Evolutionary conservation across 371 early-diverging fungal genomes (phyloP).

Genomic region (Syncephalastrum sp.): DNA sequence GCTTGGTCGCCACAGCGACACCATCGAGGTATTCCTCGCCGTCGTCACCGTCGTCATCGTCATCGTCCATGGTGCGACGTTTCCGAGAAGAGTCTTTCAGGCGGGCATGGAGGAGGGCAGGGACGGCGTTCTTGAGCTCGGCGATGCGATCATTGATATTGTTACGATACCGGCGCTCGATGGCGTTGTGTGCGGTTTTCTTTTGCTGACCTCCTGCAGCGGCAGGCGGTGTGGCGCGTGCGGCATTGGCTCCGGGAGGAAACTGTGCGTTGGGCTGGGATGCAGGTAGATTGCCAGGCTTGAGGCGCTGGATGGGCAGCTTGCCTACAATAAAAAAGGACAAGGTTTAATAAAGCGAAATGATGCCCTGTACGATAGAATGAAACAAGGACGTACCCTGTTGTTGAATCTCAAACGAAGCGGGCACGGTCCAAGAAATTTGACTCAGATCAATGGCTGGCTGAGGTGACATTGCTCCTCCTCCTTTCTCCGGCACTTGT

Average conservation of each 20-base stretch:
- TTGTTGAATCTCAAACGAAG: background rate
- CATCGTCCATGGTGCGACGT: slow-evolving; percentile 39
- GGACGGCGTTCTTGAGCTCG: slow-evolving; percentile 82
- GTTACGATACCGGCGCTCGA: slow-evolving; percentile 90
- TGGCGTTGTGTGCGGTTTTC: slow-evolving; percentile 91
- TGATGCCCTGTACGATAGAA: background rate
- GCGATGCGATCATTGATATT: slow-evolving; percentile 93
- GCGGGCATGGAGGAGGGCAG: slow-evolving; percentile 72
- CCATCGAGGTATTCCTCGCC: slow-evolving; percentile 67
- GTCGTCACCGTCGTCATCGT: slow-evolving; percentile 61
- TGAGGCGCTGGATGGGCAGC: slow-evolving; percentile 41
- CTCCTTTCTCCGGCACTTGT: slow-evolving; percentile 1
- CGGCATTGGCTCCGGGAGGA: no score
- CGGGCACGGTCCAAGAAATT: slow-evolving; percentile 1
- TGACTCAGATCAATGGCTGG: slow-evolving; percentile 2
- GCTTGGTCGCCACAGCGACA: slow-evolving; percentile 70
- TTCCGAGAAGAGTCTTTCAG: slow-evolving; percentile 44
- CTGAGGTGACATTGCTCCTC: background rate
- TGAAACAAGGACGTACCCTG: background rate
- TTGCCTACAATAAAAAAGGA: slow-evolving; percentile 21
- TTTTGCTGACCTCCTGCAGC: slow-evolving; percentile 46
- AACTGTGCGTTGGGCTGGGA: slow-evolving; percentile 11
- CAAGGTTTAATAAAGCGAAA: slow-evolving; percentile 1
- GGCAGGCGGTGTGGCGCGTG: slow-evolving; percentile 8
- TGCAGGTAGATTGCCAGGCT: slow-evolving; percentile 17